phyloP scores from a whole-genome alignment of 2,329 filamentous ascomycete genomes.

The Davidsoniella neocaledoniae region DNA sequence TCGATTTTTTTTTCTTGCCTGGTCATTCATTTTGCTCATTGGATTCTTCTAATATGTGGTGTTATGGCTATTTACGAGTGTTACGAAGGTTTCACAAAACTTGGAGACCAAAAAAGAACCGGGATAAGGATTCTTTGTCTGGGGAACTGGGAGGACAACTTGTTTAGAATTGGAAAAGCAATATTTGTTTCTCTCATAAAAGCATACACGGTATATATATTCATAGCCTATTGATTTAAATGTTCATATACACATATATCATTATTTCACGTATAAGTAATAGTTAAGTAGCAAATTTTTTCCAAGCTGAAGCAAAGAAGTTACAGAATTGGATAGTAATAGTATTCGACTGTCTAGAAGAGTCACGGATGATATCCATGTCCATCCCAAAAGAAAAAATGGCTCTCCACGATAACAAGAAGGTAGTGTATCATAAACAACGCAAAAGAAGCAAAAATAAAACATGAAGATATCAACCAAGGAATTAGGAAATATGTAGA shows the following conservation, averaged over 20 bases:
- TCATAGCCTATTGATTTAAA: too few species aligned
- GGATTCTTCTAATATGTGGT: conserved; percentile 3
- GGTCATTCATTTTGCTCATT: background rate
- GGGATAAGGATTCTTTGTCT: background rate
- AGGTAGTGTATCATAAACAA: background rate
- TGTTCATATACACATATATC: too few species aligned
- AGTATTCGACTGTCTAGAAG: too few species aligned
- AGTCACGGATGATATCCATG: too few species aligned
- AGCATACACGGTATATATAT: too few species aligned
- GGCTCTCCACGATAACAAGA: too few species aligned
- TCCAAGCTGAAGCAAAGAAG: background rate
- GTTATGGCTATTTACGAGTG: conserved; percentile 6
- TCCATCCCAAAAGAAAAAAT: too few species aligned
- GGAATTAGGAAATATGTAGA: too few species aligned
- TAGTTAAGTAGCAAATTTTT: too few species aligned
- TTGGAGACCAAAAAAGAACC: background rate
- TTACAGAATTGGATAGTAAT: too few species aligned
- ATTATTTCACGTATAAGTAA: too few species aligned
- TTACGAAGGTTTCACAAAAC: conserved; percentile 3
- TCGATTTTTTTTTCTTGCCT: background rate
- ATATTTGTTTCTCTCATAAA: background rate
- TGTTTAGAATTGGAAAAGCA: background rate
- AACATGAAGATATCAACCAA: background rate
- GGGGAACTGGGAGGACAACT: background rate
- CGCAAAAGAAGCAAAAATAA: background rate